phyloP scores from a whole-genome alignment of 352 stramenopile genomes.

The Thraustotheca clavata region DNA sequence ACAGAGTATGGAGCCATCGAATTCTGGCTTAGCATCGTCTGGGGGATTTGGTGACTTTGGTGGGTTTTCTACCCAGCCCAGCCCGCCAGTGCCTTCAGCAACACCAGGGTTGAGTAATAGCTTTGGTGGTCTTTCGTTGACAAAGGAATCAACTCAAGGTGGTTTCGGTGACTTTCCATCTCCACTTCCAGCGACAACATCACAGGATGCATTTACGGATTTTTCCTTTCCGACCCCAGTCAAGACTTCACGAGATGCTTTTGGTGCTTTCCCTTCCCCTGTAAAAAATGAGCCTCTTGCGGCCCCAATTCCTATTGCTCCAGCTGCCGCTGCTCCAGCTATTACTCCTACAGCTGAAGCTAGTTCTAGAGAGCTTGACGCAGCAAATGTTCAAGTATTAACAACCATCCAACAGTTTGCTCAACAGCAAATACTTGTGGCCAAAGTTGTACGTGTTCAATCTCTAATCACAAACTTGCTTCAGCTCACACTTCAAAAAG shows the following conservation, averaged over 20 bases:
- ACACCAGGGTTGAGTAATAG: too few species aligned
- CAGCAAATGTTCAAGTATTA: not conserved
- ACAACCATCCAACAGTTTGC: not conserved
- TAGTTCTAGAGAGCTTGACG: constrained; percentile 1
- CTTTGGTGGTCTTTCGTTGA: not conserved
- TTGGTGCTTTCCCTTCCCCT: not conserved
- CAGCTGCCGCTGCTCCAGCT: too few species aligned
- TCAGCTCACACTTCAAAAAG: not conserved
- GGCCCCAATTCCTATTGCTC: too few species aligned
- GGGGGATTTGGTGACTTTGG: too few species aligned
- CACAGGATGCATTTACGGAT: not conserved
- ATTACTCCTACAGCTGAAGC: not conserved
- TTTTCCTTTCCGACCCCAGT: not conserved
- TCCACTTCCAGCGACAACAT: not conserved
- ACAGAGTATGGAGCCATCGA: too few species aligned
- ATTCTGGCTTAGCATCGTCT: too few species aligned
- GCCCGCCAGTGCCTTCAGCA: not conserved
- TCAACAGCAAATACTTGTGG: not conserved
- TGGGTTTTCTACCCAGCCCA: not conserved
- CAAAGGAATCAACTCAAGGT: not conserved
- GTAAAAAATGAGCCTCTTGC: too few species aligned
- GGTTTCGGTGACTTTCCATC: not conserved
- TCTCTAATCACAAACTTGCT: not conserved
- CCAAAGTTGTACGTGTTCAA: not conserved
- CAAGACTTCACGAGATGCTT: not conserved